A percentile compares a stretch with the other conserved stretches of the same genome.
Evolutionary conservation across 1,139 yeast species (phyloP).

Genomic region (Hansenula sp.): DNA sequence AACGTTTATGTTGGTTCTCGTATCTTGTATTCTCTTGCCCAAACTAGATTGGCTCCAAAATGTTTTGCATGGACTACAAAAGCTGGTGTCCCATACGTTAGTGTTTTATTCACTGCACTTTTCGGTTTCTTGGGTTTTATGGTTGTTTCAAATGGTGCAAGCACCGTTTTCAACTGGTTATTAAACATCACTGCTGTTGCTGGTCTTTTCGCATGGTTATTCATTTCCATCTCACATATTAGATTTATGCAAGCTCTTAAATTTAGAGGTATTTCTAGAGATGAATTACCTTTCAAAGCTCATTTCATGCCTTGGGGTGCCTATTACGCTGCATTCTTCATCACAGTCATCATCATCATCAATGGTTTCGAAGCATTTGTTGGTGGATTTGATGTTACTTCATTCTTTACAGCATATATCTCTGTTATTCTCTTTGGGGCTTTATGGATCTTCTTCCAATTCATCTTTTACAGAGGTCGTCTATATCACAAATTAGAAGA

Average conservation of each 20-base stretch:
- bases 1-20: constrained; percentile 52
- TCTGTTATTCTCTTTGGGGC: constrained; percentile 49
- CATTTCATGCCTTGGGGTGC: constrained; percentile 58
- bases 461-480: constrained; percentile 40
- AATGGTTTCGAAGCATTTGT: constrained; percentile 59
- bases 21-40: constrained; percentile 48
- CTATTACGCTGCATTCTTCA: constrained; percentile 47
- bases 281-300: constrained; percentile 67
- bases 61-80: constrained; percentile 47
- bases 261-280: constrained; percentile 55
- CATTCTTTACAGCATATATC: constrained; percentile 59
- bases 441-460: constrained; percentile 47
- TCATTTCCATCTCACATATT: constrained; percentile 59
- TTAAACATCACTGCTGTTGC: constrained; percentile 66
- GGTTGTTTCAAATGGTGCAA: constrained; percentile 57
- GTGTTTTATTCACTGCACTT: constrained; percentile 52
- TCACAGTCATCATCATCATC: constrained; percentile 50
- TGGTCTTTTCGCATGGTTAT: constrained; percentile 66
- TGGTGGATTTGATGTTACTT: constrained; percentile 40
- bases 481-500: constrained; percentile 43
- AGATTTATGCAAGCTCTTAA: constrained; percentile 60
- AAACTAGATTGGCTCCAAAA: constrained; percentile 46
- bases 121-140: constrained; percentile 68
- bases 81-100: constrained; percentile 62
- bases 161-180: constrained; percentile 78